Conservation (phyloP, 257 asterid species). For the Leonotis leonurus region DNA sequence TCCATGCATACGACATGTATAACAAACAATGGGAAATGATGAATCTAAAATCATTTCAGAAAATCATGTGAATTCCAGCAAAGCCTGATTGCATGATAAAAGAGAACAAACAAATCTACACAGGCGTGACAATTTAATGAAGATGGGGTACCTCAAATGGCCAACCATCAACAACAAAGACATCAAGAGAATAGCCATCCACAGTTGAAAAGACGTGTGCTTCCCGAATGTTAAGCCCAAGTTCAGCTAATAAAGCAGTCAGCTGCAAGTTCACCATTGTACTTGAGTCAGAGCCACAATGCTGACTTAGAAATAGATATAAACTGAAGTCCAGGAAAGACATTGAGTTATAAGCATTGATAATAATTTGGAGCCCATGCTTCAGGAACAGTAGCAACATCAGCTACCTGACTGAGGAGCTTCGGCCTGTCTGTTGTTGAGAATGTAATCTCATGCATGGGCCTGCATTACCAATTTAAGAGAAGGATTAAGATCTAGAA, state of each 20-base stretch:
- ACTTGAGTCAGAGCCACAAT: slow-evolving; percentile 18
- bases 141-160: slow-evolving; percentile 53
- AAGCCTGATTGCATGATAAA: neutral
- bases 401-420: slow-evolving; percentile 78
- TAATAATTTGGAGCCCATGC: neutral
- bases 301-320: neutral
- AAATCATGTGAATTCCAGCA: neutral
- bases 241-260: slow-evolving; percentile 64
- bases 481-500: neutral
- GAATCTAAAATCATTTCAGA: too few species aligned
- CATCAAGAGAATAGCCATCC: slow-evolving; percentile 85
- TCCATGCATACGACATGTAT: too few species aligned
- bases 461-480: slow-evolving; percentile 41
- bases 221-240: slow-evolving; percentile 84
- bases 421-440: slow-evolving; percentile 83
- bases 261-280: slow-evolving; percentile 43
- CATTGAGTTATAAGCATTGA: neutral
- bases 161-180: slow-evolving; percentile 92
- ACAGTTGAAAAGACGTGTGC: slow-evolving; percentile 83
- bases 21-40: too few species aligned
- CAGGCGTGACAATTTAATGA: neutral
- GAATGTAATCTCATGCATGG: slow-evolving; percentile 93
- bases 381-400: slow-evolving; percentile 7
- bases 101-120: neutral
- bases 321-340: neutral